Evolutionary conservation across 225 moss, liverwort and hornwort species (phyloP).

Genomic region (Pleurozium schreberi): DNA sequence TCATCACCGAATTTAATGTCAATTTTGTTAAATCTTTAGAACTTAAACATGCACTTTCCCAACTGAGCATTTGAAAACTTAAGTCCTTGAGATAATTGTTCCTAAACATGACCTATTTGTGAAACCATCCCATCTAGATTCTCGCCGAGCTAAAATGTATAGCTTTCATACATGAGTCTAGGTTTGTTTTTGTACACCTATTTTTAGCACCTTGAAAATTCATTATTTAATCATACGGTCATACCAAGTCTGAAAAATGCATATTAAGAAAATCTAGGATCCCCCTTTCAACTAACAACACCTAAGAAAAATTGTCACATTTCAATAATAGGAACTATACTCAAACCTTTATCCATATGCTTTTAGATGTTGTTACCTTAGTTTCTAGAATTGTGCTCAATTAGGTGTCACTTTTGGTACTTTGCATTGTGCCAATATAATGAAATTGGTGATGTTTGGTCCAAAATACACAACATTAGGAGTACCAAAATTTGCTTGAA

Average conservation of each 20-base stretch:
- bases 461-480: background rate
- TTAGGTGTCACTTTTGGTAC: background rate
- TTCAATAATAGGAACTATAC: background rate
- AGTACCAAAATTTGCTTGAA: background rate
- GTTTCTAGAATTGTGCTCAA: background rate
- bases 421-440: background rate
- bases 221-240: accelerated
- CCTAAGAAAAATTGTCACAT: background rate
- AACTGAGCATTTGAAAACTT: background rate
- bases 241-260: accelerated
- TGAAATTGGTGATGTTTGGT: background rate
- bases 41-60: background rate
- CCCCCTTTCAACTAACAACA: background rate
- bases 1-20: background rate
- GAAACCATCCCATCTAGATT: accelerated
- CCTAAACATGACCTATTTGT: background rate
- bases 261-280: too few species aligned
- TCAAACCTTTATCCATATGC: background rate
- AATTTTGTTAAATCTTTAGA: background rate
- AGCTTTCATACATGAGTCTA: background rate
- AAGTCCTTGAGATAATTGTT: background rate
- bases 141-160: background rate
- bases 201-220: background rate
- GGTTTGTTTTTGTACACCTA: accelerated
- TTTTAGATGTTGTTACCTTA: background rate